Percentiles rank a stretch among this genome's conserved stretches.
phyloP scores from a whole-genome alignment of 768 basidiomycete species.

The Candolleomyces aberdarensis region DNA sequence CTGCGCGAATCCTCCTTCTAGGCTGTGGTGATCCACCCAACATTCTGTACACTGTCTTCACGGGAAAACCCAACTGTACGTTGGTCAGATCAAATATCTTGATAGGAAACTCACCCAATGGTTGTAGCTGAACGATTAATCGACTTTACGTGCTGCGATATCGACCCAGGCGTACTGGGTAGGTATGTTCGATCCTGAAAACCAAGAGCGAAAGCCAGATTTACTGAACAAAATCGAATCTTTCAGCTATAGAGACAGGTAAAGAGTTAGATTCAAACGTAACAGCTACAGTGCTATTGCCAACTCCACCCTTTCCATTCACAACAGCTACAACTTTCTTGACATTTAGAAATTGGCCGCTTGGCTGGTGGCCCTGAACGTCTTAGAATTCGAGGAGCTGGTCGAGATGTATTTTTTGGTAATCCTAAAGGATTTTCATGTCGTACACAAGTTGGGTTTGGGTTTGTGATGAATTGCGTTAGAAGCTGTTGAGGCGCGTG shows the following conservation, averaged over 20 bases:
- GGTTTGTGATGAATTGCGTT: no score
- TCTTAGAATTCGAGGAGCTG: constrained; percentile 53
- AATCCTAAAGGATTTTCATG: no score
- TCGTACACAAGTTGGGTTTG: no score
- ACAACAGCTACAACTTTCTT: constrained; percentile 81
- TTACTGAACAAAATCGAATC: constrained; percentile 45
- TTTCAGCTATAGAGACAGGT: neutral
- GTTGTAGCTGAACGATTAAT: constrained; percentile 24
- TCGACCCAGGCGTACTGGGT: constrained; percentile 48
- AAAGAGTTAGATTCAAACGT: constrained; percentile 15
- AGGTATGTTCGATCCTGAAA: constrained; percentile 22
- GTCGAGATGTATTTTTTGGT: no score
- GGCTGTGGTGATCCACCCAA: constrained; percentile 58
- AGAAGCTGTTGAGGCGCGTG: no score
- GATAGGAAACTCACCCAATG: neutral
- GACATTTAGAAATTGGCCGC: constrained; percentile 64
- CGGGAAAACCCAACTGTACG: constrained; percentile 24
- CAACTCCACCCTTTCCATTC: constrained; percentile 94
- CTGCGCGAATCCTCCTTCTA: constrained; percentile 46
- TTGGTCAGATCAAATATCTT: neutral
- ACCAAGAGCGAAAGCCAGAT: constrained; percentile 75
- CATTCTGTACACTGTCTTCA: constrained; percentile 46
- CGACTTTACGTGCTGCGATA: constrained; percentile 52
- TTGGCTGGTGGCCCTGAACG: constrained; percentile 51
- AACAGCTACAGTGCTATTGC: constrained; percentile 94